A percentile compares a stretch with the other conserved stretches of the same genome.
These are phyloP conservation scores for Flaveria ramosissima DNA, from an alignment of 129 eudicot species.

Conservation along the genomic window DNA sequence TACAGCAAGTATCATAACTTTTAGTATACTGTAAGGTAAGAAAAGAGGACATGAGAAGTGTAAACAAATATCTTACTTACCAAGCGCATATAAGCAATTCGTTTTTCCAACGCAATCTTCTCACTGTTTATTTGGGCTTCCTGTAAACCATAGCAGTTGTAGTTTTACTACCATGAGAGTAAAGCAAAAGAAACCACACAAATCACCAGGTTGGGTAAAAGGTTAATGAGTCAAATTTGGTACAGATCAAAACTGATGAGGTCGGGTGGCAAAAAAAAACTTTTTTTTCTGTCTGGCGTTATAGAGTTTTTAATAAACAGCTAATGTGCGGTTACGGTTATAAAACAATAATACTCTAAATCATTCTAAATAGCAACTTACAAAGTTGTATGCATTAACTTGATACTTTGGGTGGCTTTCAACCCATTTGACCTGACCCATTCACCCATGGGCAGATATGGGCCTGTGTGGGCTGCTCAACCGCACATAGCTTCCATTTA, in stretches of 20 bases:
- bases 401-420: not conserved
- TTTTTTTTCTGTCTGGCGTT: not conserved
- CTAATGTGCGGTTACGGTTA: not conserved
- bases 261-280: not conserved
- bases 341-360: not conserved
- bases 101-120: slow-evolving; percentile 81
- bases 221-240: not conserved
- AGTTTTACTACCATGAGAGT: slow-evolving; percentile 14
- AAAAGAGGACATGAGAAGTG: not conserved
- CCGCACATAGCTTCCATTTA: not conserved
- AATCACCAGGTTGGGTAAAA: not conserved
- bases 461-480: not conserved
- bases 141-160: slow-evolving; percentile 40
- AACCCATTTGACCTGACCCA: not conserved
- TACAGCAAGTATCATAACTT: slow-evolving; percentile 26
- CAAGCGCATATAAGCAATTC: slow-evolving; percentile 96
- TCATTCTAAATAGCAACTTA: not conserved
- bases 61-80: slow-evolving; percentile 44
- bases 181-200: not conserved
- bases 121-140: slow-evolving; percentile 83
- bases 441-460: not conserved
- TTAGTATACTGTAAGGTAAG: slow-evolving; percentile 15
- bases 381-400: not conserved
- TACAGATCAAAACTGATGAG: not conserved
- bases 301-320: not conserved